A percentile compares a stretch with the other conserved stretches of the same genome.
Evolutionary conservation across 2,329 filamentous ascomycete species (phyloP).

Genomic region (Penicillium sp.): DNA sequence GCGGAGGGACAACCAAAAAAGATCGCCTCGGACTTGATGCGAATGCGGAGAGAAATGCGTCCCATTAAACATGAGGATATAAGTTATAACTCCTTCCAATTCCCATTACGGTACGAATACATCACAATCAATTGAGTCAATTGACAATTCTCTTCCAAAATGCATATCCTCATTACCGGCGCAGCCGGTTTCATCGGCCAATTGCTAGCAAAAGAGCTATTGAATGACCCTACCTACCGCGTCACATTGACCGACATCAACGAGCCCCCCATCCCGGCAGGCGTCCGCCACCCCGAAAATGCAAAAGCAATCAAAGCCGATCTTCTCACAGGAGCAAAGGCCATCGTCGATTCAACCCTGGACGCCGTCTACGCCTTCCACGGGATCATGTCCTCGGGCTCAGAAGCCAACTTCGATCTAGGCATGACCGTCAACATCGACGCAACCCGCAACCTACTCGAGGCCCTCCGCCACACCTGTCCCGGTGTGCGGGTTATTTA

Average conservation of each 20-base stretch:
- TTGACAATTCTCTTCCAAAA: conserved; percentile 16
- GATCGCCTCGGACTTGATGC: conserved; percentile 36
- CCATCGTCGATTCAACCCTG: conserved; percentile 43
- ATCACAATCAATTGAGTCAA: background rate
- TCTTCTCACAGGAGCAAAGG: conserved; percentile 46
- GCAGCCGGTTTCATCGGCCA: conserved; percentile 64
- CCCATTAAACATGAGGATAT: conserved; percentile 8
- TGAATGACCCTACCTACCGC: conserved; percentile 47
- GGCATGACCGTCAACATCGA: conserved; percentile 61
- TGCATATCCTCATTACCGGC: conserved; percentile 60
- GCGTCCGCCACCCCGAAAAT: conserved; percentile 49
- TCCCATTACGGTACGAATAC: background rate
- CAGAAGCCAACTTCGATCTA: conserved; percentile 59
- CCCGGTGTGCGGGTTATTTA: conserved; percentile 59
- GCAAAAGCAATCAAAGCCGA: conserved; percentile 52
- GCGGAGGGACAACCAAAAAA: conserved; percentile 20
- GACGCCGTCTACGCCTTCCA: conserved; percentile 60
- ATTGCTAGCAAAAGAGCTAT: conserved; percentile 54
- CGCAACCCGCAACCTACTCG: conserved; percentile 54
- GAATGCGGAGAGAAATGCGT: conserved; percentile 31
- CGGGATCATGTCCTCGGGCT: conserved; percentile 64
- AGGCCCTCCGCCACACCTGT: conserved; percentile 49
- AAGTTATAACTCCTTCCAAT: background rate
- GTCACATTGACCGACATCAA: conserved; percentile 58
- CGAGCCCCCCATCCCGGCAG: conserved; percentile 50